Evolutionary conservation across 2,329 filamentous ascomycete species (phyloP), one percentile per base, ranked within the genome.

Genomic region (Sporothrix globosa): DNA sequence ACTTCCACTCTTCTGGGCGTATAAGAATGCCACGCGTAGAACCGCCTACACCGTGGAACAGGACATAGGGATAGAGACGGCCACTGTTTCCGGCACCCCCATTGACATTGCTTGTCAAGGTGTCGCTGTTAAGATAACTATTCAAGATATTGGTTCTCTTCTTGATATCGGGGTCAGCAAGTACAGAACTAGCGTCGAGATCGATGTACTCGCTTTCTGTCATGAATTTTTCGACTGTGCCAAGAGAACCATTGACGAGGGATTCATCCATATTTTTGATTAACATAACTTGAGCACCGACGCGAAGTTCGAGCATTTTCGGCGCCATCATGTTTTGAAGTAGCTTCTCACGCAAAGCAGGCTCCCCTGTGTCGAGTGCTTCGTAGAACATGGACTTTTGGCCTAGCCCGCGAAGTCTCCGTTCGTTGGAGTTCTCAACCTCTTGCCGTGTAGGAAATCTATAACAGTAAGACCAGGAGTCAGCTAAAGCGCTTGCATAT

Each of bases 211-310:
- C 78, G 14, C 75, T 74, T 72, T 84, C 80, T 19, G 77, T 83
- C 79, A 93, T 94, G 79, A 97, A 97, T 6, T 86, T 88, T 14
- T 90, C 85, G 4, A 99, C 91, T 72, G 91, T 94, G 30, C 96
- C 96, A 11, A 99, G 84, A 0, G 95, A 97, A 4, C 96, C 96
- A 77, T 99, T 99, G 75, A 98, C 96, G 0, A 99, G 85, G 0
- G 88, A 90, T 52, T 97, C 93, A 77, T 99, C 96, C 81, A 98
- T 90, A 76, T 99, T 99, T 80, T 99, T 99, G 84, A 99, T 97
- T n/a, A 99, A 84, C 96, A 99, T 99, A 58, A 99, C 96, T 78
- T 99, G 96, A 0, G 96, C 92, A 11, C 93, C 92, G 73, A 96
- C 90, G 79, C 97, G 98, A 41, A 99, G 82, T 46, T 91, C 88